phyloP scores from a whole-genome alignment of 2,329 filamentous ascomycete genomes.

The Zasmidium angulare region DNA sequence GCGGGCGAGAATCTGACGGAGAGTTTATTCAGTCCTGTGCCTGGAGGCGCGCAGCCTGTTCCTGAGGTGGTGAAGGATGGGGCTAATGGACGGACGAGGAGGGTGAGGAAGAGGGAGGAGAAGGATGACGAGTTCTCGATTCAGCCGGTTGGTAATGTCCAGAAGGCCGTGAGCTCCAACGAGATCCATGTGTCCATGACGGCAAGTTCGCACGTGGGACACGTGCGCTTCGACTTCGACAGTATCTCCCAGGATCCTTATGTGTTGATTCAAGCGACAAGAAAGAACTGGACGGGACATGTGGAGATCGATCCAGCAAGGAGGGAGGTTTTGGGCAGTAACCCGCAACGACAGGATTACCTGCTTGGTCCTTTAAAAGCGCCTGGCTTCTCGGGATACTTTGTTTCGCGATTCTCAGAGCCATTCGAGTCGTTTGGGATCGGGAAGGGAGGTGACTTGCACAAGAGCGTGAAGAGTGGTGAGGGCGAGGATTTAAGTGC shows the following conservation, averaged over 20 bases:
- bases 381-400: constrained; percentile 45
- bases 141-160: not conserved
- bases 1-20: constrained; percentile 34
- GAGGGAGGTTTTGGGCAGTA: constrained; percentile 45
- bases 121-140: constrained; percentile 1
- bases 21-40: constrained; percentile 39
- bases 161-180: not conserved
- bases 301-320: constrained; percentile 39
- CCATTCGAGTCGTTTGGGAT: constrained; percentile 43
- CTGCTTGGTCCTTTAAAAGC: constrained; percentile 45
- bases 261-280: constrained; percentile 46
- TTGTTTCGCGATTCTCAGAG: constrained; percentile 49
- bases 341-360: constrained; percentile 50
- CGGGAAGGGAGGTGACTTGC: constrained; percentile 31
- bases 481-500: constrained; percentile 42
- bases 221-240: constrained; percentile 43
- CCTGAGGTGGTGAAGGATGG: constrained; percentile 40
- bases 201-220: constrained; percentile 45
- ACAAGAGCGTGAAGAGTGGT: constrained; percentile 22
- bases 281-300: constrained; percentile 49
- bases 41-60: constrained; percentile 42
- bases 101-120: constrained; percentile 18
- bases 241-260: constrained; percentile 34
- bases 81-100: constrained; percentile 41
- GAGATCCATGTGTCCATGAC: constrained; percentile 40